Conservation (phyloP, 176 grass and related monocot species). For the Melocanna baccifera region DNA sequence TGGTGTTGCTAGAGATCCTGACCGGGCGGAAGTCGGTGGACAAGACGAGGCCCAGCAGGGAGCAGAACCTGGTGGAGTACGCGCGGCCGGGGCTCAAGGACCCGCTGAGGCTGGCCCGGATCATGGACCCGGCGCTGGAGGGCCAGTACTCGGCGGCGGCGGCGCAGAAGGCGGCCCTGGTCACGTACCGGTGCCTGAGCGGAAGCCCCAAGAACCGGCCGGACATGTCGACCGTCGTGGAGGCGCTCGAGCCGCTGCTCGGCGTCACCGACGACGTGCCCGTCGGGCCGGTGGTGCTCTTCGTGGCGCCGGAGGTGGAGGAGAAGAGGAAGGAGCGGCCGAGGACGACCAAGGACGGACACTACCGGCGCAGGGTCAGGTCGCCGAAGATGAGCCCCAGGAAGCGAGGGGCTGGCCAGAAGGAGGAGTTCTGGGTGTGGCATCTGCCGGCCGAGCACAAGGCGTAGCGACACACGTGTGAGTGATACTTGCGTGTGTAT, state of each 20-base stretch:
- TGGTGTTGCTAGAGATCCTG: slow-evolving; percentile 76
- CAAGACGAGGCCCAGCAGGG: slow-evolving; percentile 55
- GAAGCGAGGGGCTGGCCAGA: slow-evolving; percentile 21
- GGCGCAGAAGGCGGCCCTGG: slow-evolving; percentile 58
- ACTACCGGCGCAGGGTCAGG: slow-evolving; percentile 31
- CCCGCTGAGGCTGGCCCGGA: slow-evolving; percentile 45
- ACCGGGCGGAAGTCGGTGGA: slow-evolving; percentile 68
- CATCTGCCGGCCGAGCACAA: slow-evolving; percentile 44
- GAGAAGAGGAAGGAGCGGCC: slow-evolving; percentile 40
- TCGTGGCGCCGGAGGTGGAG: slow-evolving; percentile 39
- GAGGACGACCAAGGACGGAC: slow-evolving; percentile 18
- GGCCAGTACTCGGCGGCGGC: slow-evolving; percentile 69
- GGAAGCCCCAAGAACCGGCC: slow-evolving; percentile 70
- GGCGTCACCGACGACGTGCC: slow-evolving; percentile 48
- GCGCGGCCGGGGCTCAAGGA: slow-evolving; percentile 62
- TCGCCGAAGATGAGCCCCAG: slow-evolving; percentile 42
- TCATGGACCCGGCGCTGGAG: slow-evolving; percentile 75
- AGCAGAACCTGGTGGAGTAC: slow-evolving; percentile 89
- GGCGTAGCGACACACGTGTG: background rate
- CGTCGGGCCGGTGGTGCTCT: slow-evolving; percentile 52
- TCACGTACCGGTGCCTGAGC: slow-evolving; percentile 77
- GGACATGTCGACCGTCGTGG: slow-evolving; percentile 70
- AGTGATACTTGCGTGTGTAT: background rate
- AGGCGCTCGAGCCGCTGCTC: slow-evolving; percentile 76
- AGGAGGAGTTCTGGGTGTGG: slow-evolving; percentile 62